These are phyloP conservation scores for Ogataea paradorogensis DNA, from an alignment of 805 yeast species.

Conservation along the genomic window DNA sequence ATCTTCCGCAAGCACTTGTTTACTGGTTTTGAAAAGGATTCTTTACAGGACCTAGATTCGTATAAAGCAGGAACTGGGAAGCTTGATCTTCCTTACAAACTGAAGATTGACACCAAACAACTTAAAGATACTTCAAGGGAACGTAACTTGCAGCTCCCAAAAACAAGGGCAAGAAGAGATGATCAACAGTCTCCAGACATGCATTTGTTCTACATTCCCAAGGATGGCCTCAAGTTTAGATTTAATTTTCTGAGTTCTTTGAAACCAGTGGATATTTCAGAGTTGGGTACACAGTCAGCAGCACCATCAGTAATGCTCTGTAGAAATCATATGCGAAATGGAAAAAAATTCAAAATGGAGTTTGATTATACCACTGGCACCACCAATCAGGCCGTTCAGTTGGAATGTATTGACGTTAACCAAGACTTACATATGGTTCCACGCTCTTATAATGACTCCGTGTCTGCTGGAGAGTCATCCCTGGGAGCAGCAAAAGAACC, in stretches of 20 bases:
- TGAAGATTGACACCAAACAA: slow-evolving; percentile 34
- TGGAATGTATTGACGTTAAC: slow-evolving; percentile 47
- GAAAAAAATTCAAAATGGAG: slow-evolving; percentile 19
- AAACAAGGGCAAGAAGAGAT: slow-evolving; percentile 18
- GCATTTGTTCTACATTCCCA: slow-evolving; percentile 34
- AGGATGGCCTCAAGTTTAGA: slow-evolving; percentile 27
- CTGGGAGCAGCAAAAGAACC: slow-evolving; percentile 48
- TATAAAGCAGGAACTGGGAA: slow-evolving; percentile 19
- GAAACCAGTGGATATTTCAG: slow-evolving; percentile 27
- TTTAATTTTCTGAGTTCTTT: slow-evolving; percentile 33
- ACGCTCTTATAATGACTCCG: slow-evolving; percentile 39
- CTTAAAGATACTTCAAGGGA: slow-evolving; percentile 31
- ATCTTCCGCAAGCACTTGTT: slow-evolving; percentile 45
- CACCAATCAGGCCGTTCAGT: slow-evolving; percentile 36
- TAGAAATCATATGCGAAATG: slow-evolving; percentile 22
- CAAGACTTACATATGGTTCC: slow-evolving; percentile 46
- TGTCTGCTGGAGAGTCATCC: slow-evolving; percentile 50
- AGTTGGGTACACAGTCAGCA: slow-evolving; percentile 19
- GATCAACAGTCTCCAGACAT: slow-evolving; percentile 27
- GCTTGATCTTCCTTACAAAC: slow-evolving; percentile 18
- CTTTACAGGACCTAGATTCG: slow-evolving; percentile 29
- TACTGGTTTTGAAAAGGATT: slow-evolving; percentile 55
- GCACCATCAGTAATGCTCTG: slow-evolving; percentile 32
- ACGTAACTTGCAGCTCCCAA: slow-evolving; percentile 29
- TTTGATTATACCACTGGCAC: slow-evolving; percentile 39